Base-by-base conservation (phyloP, 176 grass and related monocot genomes). In the Olyra latifolia region DNA sequence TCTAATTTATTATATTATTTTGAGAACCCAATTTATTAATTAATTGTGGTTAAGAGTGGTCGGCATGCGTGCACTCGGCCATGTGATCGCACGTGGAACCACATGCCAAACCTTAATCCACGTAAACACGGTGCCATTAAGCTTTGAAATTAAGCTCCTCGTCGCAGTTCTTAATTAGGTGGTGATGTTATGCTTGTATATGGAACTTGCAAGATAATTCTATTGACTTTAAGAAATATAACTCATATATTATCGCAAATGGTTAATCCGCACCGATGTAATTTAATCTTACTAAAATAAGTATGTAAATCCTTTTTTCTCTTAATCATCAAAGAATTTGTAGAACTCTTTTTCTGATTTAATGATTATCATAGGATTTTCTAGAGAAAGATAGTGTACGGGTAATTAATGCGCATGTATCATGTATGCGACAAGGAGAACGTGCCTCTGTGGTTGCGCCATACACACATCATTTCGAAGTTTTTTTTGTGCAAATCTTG, bases 61-160 rank as follows among this genome's bases (percentile, higher is more conserved):
- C 45, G 68, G 28, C 77, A 5, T 15, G 62, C 62, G 22, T 47
- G 57, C 61, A 4, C 32, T 2, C 32, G 32, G 45, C 29, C 77
- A 83, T 72, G 73, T 77, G 85, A 4, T 14, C 4, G 40, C 80
- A 88, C 58, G 74, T 79, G 76, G 47, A 40, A 27, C 28, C 74
- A 88, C 53, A 50, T 49, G 61, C 44, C 52, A 16, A 29, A 35
- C 53, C 9, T 69, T 49, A 65, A 49, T 8, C n/a, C 15, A 43
- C 8, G 9, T 46, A 46, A 76, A 60, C 55, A 5, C 57, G 11
- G 57, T 59, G 57, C 14, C 27, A 7, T 16, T 3, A 61, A 27
- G 1, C 25, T 27, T 59, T 27, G 5, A 53, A 45, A 1, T 10
- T 42, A 8, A 35, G 32, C 32, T 35, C 1, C 32, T 35, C 32